Evolutionary conservation across 2,329 filamentous ascomycete genomes (phyloP).

Genomic region (Stachybotrys echinatus): DNA sequence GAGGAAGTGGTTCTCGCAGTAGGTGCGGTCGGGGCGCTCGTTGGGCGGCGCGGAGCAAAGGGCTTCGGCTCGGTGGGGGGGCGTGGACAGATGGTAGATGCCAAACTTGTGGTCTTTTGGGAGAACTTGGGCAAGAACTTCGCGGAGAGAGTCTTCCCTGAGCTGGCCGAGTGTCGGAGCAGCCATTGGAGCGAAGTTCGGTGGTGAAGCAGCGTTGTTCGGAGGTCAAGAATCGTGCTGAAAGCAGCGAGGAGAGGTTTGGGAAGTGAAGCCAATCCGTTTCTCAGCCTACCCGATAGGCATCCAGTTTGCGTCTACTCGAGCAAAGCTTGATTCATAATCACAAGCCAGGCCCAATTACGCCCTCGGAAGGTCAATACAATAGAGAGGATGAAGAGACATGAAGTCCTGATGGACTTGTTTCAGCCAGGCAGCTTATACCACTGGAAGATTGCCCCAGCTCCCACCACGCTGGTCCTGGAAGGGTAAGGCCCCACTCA

Average conservation of each 20-base stretch:
- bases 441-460: no score
- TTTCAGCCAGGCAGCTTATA: no score
- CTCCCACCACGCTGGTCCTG: neutral
- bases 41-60: slow-evolving; percentile 76
- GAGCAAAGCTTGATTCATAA: neutral
- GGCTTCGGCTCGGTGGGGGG: slow-evolving; percentile 66
- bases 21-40: slow-evolving; percentile 68
- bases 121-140: slow-evolving; percentile 40
- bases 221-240: neutral
- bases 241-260: neutral
- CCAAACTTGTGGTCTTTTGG: slow-evolving; percentile 55
- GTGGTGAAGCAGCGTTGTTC: neutral
- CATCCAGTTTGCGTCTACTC: neutral
- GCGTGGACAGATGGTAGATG: slow-evolving; percentile 83
- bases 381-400: neutral
- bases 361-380: neutral
- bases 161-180: neutral
- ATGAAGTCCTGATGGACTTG: no score
- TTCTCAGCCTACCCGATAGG: neutral
- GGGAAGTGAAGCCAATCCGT: neutral
- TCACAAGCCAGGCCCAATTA: neutral
- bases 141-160: slow-evolving; percentile 6
- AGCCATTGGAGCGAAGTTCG: neutral
- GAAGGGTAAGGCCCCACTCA: neutral
- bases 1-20: slow-evolving; percentile 77